Evolutionary conservation across 2,329 filamentous ascomycete genomes (phyloP).

Genomic region (Chaetomiaceae sp.): DNA sequence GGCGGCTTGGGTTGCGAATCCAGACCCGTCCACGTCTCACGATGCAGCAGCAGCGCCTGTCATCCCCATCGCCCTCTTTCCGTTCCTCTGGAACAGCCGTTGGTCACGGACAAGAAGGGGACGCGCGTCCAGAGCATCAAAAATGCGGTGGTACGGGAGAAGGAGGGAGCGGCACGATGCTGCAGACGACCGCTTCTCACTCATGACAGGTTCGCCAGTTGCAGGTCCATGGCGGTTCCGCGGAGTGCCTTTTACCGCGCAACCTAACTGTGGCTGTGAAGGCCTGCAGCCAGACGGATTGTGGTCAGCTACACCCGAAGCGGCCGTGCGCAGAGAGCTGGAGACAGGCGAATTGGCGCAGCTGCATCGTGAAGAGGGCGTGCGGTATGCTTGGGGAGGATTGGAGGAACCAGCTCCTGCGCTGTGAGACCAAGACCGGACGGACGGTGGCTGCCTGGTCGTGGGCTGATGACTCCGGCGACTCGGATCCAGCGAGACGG

Average conservation of each 20-base stretch:
- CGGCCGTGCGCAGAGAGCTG: slow-evolving; percentile 8
- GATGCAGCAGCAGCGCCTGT: neutral
- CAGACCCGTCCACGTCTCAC: slow-evolving; percentile 17
- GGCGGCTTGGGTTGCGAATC: slow-evolving; percentile 21
- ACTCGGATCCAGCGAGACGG: neutral
- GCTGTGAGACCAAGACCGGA: too few species aligned
- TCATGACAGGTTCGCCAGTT: neutral
- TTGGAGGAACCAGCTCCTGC: too few species aligned
- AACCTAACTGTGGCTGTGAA: slow-evolving; percentile 21
- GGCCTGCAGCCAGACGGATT: slow-evolving; percentile 13
- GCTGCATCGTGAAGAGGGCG: too few species aligned
- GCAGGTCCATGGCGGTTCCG: neutral
- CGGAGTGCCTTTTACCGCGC: too few species aligned
- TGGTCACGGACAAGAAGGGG: neutral
- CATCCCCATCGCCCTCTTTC: too few species aligned
- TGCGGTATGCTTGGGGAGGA: too few species aligned
- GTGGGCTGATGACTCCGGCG: too few species aligned
- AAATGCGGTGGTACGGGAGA: neutral
- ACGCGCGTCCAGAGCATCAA: neutral
- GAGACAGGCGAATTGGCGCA: too few species aligned
- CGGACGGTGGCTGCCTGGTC: neutral
- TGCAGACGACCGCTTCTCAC: neutral
- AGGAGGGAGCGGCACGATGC: neutral
- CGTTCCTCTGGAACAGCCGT: too few species aligned
- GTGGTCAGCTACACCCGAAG: too few species aligned